Evolutionary conservation across 257 asterid species (phyloP).

Genomic region (Ballota nigra): DNA sequence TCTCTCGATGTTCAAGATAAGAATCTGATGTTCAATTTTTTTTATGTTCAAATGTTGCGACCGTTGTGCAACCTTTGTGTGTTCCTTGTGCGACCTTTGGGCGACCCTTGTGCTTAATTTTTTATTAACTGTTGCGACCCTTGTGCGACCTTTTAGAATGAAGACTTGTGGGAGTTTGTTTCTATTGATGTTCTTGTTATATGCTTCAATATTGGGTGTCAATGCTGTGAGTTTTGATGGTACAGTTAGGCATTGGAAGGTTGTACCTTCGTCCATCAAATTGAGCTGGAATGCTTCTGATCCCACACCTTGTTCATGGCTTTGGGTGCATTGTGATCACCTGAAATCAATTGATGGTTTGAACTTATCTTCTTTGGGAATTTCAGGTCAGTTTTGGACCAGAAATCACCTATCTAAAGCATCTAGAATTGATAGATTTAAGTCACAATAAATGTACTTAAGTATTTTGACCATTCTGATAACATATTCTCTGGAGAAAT

Average conservation of each 20-base stretch:
- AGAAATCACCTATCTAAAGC: slow-evolving; percentile 50
- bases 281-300: slow-evolving; percentile 77
- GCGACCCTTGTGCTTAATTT: too few relatives aligned
- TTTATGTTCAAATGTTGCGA: too few relatives aligned
- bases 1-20: too few relatives aligned
- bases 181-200: slow-evolving; percentile 37
- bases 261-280: slow-evolving; percentile 59
- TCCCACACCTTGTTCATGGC: slow-evolving; percentile 81
- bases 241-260: slow-evolving; percentile 48
- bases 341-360: slow-evolving; percentile 36
- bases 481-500: slow-evolving; percentile 57
- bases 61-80: too few relatives aligned
- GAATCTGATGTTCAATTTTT: too few relatives aligned
- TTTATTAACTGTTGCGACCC: too few relatives aligned
- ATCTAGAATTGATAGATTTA: slow-evolving; percentile 42
- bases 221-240: slow-evolving; percentile 58
- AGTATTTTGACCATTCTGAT: slow-evolving; percentile 44
- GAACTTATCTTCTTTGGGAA: slow-evolving; percentile 48
- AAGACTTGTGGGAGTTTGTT: slow-evolving; percentile 21
- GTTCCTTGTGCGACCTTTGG: too few relatives aligned
- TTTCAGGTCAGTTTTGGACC: slow-evolving; percentile 73
- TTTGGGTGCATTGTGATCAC: slow-evolving; percentile 58
- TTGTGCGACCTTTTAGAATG: too few relatives aligned
- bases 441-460: slow-evolving; percentile 41
- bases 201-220: slow-evolving; percentile 20